A percentile compares a stretch with the other conserved stretches of the same genome.
phyloP scores from a whole-genome alignment of 225 moss, liverwort and hornwort species.

The Bryoerythrophyllum caledonicum region DNA sequence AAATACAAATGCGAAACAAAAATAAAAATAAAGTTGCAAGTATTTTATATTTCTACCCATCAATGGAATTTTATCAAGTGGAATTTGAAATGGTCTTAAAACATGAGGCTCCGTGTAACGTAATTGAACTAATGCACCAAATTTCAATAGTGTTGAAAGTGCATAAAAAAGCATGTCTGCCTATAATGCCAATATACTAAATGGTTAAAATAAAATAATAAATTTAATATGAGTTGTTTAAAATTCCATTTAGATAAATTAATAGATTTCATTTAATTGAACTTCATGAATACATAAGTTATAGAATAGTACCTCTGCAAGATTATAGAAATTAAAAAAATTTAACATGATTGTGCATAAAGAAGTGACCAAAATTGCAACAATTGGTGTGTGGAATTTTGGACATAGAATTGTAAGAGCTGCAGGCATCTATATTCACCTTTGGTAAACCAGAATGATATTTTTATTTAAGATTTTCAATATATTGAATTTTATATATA shows the following conservation, averaged over 20 bases:
- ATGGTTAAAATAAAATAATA: too few relatives aligned
- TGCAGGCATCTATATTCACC: slow-evolving; percentile 50
- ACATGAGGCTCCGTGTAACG: slow-evolving; percentile 82
- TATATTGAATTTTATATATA: too few relatives aligned
- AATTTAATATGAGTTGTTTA: too few relatives aligned
- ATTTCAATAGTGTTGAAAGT: slow-evolving; percentile 78
- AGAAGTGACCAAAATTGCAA: slow-evolving; percentile 67
- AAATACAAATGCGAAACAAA: too few relatives aligned
- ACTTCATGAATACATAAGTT: too few relatives aligned
- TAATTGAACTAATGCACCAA: slow-evolving; percentile 64
- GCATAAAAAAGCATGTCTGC: slow-evolving; percentile 85
- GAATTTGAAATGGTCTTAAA: slow-evolving; percentile 76
- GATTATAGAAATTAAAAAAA: slow-evolving; percentile 60
- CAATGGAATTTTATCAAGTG: slow-evolving; percentile 20
- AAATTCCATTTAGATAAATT: too few relatives aligned
- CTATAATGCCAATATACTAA: slow-evolving; percentile 18
- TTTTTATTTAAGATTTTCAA: too few relatives aligned
- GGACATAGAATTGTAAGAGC: slow-evolving; percentile 59
- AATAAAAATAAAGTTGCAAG: too few relatives aligned
- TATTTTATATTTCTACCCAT: too few relatives aligned
- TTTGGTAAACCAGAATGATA: too few relatives aligned
- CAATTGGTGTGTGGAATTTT: slow-evolving; percentile 62
- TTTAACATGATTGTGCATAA: slow-evolving; percentile 52
- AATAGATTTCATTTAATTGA: too few relatives aligned
- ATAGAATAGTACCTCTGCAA: slow-evolving; percentile 56